phyloP scores from a whole-genome alignment of 1,284 basidiomycete species.

The Rhodotorula sp. region DNA sequence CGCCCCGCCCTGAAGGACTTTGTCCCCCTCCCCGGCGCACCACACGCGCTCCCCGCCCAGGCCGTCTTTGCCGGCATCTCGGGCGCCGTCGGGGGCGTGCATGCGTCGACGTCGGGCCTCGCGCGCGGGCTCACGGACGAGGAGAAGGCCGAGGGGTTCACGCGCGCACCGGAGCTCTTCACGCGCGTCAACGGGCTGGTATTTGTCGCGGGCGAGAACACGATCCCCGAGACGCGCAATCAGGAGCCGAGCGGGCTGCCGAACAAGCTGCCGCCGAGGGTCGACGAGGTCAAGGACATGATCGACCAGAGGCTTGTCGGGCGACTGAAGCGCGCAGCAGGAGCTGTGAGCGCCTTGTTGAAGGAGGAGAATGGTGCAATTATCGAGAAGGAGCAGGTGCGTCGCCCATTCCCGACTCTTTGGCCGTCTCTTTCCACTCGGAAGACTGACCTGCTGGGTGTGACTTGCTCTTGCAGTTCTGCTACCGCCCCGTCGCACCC shows the following conservation, averaged over 20 bases:
- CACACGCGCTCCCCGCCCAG: slow-evolving; percentile 6
- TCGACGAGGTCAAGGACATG: slow-evolving; percentile 31
- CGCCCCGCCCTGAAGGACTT: slow-evolving; percentile 15
- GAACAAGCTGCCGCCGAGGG: slow-evolving; percentile 28
- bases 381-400: slow-evolving; percentile 28
- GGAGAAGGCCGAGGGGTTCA: slow-evolving; percentile 30
- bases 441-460: too few species aligned
- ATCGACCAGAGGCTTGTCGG: slow-evolving; percentile 17
- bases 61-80: slow-evolving; percentile 39
- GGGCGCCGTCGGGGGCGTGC: slow-evolving; percentile 30
- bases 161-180: slow-evolving; percentile 34
- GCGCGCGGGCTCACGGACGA: slow-evolving; percentile 23
- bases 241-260: neutral
- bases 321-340: slow-evolving; percentile 28
- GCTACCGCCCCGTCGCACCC: slow-evolving; percentile 35
- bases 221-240: slow-evolving; percentile 20
- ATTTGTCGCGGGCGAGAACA: slow-evolving; percentile 40
- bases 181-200: slow-evolving; percentile 25
- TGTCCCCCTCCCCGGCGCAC: neutral
- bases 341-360: slow-evolving; percentile 24
- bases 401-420: neutral
- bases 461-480: slow-evolving; percentile 35
- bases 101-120: slow-evolving; percentile 28
- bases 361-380: slow-evolving; percentile 35
- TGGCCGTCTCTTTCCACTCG: neutral